These are phyloP conservation scores for Aspergillus clavatus DNA, from an alignment of 2,329 filamentous ascomycete species.

Conservation along the genomic window DNA sequence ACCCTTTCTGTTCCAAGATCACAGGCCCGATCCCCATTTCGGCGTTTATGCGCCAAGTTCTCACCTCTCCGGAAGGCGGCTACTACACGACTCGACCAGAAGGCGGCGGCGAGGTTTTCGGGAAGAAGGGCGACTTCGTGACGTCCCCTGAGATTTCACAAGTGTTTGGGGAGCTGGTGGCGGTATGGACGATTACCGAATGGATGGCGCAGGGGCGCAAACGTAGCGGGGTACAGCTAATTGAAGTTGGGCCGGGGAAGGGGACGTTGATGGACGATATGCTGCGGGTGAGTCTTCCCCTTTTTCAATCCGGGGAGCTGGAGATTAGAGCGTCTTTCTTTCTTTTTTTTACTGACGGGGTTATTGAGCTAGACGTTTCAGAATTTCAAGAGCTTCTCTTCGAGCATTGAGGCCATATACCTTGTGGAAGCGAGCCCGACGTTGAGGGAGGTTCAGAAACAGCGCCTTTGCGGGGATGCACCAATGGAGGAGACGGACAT, in stretches of 20 bases:
- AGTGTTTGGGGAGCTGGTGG: constrained; percentile 89
- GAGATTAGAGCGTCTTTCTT: too few relatives aligned
- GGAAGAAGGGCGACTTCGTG: constrained; percentile 89
- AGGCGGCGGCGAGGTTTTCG: constrained; percentile 76
- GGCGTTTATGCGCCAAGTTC: constrained; percentile 96
- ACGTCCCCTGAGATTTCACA: constrained; percentile 98
- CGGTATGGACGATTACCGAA: constrained; percentile 91
- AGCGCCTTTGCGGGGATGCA: constrained; percentile 70
- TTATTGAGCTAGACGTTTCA: constrained; percentile 78
- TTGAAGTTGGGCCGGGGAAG: constrained; percentile 89
- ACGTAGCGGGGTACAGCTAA: constrained; percentile 71
- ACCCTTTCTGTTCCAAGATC: constrained; percentile 49
- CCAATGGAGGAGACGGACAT: constrained; percentile 65
- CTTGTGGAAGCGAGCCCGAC: constrained; percentile 88
- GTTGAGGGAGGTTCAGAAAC: constrained; percentile 71
- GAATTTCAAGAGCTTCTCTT: constrained; percentile 72
- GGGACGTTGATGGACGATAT: constrained; percentile 98
- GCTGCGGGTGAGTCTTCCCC: constrained; percentile 61
- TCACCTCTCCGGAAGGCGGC: constrained; percentile 83
- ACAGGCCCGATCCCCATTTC: constrained; percentile 90
- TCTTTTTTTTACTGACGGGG: too few relatives aligned
- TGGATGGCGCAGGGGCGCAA: constrained; percentile 87
- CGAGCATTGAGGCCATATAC: constrained; percentile 79
- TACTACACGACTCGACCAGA: constrained; percentile 81
- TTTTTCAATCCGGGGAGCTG: too few relatives aligned